These are phyloP conservation scores for Pyrenochaeta sp. DNA, from an alignment of 2,329 filamentous ascomycete genomes.

Conservation along the genomic window DNA sequence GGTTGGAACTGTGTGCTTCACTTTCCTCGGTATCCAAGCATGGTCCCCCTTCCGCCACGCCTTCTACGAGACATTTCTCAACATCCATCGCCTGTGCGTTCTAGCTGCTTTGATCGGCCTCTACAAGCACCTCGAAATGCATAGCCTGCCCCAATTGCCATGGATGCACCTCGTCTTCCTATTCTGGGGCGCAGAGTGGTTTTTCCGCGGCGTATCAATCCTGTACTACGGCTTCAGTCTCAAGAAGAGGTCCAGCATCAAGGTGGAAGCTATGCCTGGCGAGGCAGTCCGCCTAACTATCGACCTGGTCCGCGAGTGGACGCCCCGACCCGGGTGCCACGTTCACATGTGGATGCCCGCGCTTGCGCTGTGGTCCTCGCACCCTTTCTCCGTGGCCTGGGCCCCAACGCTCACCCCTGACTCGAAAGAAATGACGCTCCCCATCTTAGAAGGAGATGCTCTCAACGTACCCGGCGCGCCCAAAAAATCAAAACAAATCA, in stretches of 20 bases:
- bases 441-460: conserved; percentile 42
- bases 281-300: conserved; percentile 70
- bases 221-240: conserved; percentile 63
- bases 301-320: conserved; percentile 63
- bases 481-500: conserved; percentile 60
- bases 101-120: conserved; percentile 73
- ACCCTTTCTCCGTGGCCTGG: conserved; percentile 62
- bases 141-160: conserved; percentile 71
- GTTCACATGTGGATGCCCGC: conserved; percentile 68
- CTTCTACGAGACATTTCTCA: conserved; percentile 97
- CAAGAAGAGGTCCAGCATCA: conserved; percentile 60
- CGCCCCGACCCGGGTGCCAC: conserved; percentile 65
- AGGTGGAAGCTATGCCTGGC: conserved; percentile 66
- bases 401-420: conserved; percentile 44
- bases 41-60: conserved; percentile 86
- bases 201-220: conserved; percentile 59
- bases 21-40: conserved; percentile 73
- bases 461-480: conserved; percentile 26
- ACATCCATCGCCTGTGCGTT: conserved; percentile 81
- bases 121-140: conserved; percentile 78
- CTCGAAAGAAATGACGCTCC: conserved; percentile 46
- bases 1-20: conserved; percentile 67
- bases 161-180: conserved; percentile 78
- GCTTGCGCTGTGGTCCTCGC: conserved; percentile 53
- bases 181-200: conserved; percentile 78